Percentiles rank a stretch among this genome's conserved stretches.
phyloP scores from a whole-genome alignment of 1,284 basidiomycete genomes.

The Moniliophthora roreri region DNA sequence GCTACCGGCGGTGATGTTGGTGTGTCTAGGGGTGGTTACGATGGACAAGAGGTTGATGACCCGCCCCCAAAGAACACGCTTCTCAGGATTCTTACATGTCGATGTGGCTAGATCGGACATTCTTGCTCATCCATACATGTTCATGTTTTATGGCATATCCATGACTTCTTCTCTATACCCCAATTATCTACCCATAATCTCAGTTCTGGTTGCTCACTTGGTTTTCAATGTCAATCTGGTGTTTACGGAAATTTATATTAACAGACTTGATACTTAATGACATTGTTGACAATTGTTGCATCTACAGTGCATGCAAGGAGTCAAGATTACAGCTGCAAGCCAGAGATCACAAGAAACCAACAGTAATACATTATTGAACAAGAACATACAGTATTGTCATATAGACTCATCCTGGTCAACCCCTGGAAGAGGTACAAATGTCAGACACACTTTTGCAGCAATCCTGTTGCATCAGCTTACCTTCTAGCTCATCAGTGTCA shows the following conservation, averaged over 20 bases:
- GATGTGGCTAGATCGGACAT: constrained; percentile 53
- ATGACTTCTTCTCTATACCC: constrained; percentile 25
- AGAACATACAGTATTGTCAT: too few species aligned
- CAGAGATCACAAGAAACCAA: too few species aligned
- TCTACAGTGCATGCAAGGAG: too few species aligned
- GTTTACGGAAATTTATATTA: constrained; percentile 9
- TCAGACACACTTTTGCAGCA: too few species aligned
- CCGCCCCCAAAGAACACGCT: constrained; percentile 55
- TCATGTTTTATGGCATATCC: constrained; percentile 19
- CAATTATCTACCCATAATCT: constrained; percentile 27
- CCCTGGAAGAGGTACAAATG: too few species aligned
- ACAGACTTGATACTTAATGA: constrained; percentile 6
- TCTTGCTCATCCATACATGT: constrained; percentile 21
- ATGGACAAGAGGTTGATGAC: constrained; percentile 55
- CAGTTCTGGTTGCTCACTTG: constrained; percentile 13
- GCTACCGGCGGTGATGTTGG: constrained; percentile 67
- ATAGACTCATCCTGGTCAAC: too few species aligned
- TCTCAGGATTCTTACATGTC: constrained; percentile 72
- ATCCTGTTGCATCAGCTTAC: too few species aligned
- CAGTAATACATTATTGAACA: too few species aligned
- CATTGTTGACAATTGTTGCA: background rate
- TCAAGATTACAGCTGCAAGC: too few species aligned
- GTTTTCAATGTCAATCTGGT: constrained; percentile 10
- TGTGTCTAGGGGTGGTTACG: constrained; percentile 57
- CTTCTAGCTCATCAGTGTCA: too few species aligned